phyloP scores from a whole-genome alignment of 371 early-diverging fungal species.

The Gilbertella persicaria region DNA sequence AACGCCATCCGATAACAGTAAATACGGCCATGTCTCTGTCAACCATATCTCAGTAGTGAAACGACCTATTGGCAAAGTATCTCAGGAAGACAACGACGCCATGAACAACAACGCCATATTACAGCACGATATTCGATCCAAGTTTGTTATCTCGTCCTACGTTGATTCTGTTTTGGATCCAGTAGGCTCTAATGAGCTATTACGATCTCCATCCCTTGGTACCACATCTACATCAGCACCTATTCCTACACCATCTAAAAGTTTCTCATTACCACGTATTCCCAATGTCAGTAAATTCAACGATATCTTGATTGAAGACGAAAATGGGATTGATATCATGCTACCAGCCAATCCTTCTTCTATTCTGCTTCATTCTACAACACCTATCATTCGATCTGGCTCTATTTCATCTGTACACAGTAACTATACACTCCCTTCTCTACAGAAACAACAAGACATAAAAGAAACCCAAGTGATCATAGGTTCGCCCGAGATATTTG shows the following conservation, averaged over 20 bases:
- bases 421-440: slow-evolving; percentile 5
- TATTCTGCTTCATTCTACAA: slow-evolving; percentile 17
- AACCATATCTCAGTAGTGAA: slow-evolving; percentile 13
- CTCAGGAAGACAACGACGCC: slow-evolving; percentile 1
- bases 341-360: slow-evolving; percentile 36
- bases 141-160: slow-evolving; percentile 23
- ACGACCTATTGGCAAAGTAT: slow-evolving; percentile 1
- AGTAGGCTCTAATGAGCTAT: slow-evolving; percentile 19
- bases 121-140: slow-evolving; percentile 5
- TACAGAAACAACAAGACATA: slow-evolving; percentile 1
- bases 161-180: slow-evolving; percentile 33
- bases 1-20: neutral
- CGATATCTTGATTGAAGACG: slow-evolving; percentile 24
- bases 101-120: no score
- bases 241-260: slow-evolving; percentile 18
- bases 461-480: slow-evolving; percentile 3
- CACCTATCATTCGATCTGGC: slow-evolving; percentile 14
- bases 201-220: slow-evolving; percentile 7
- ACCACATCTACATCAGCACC: slow-evolving; percentile 10
- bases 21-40: slow-evolving; percentile 17
- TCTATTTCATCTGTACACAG: slow-evolving; percentile 18
- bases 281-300: slow-evolving; percentile 45
- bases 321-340: slow-evolving; percentile 19
- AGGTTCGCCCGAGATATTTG: slow-evolving; percentile 52
- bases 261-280: slow-evolving; percentile 35